Base-by-base conservation (phyloP, 192 early-diverging fungal species). In the Oehlia diaphana region DNA sequence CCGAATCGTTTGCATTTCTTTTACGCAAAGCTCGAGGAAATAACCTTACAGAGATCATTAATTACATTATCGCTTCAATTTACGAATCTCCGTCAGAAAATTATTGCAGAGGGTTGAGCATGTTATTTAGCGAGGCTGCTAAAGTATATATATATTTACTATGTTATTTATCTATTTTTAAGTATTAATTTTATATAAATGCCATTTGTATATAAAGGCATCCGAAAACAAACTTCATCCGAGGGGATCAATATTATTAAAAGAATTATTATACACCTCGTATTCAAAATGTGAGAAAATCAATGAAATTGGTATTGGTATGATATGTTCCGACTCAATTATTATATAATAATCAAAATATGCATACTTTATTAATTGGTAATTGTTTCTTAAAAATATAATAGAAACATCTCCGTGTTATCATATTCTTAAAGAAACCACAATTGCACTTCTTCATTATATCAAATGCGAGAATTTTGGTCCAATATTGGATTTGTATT, bases 1-100 rank as follows among this genome's bases (percentile, higher is more conserved):
- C 95, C 68, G 95, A 99, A 84, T 88, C 96, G 0, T 94, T 97
- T 89, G 92, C 95, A 19, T 97, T 93, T 79, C 87, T 99, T 67
- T 84, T 99, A 67, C 89, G 96, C 33, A 96, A 95, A 83, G 87
- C 92, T 14, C 86, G 89, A 10, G 89, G 83, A 39, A 86, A 91
- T 23, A 83, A 87, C 28, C 84, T 95, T 71, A 86, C 86, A 35
- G 76, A 82, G 2, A 89, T 96, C 67, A 82, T 95, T 63, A 77
- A 79, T 26, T 90, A 90, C 79, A 92, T 93, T 3, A 77, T 96
- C 7, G 83, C 90, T 14, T 84, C 84, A n/a, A 76, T 89, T 16
- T 79, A 74, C 21, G 81, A 86, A 31, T 70, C 82, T 61, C 85
- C 87, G 13, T 80, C 84, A 49, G 85, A 82, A 39, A 83, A 84